A percentile compares a stretch with the other conserved stretches of the same genome.
These are phyloP conservation scores for Trichosanthes truncata DNA, from an alignment of 306 rosid genomes.

Conservation along the genomic window DNA sequence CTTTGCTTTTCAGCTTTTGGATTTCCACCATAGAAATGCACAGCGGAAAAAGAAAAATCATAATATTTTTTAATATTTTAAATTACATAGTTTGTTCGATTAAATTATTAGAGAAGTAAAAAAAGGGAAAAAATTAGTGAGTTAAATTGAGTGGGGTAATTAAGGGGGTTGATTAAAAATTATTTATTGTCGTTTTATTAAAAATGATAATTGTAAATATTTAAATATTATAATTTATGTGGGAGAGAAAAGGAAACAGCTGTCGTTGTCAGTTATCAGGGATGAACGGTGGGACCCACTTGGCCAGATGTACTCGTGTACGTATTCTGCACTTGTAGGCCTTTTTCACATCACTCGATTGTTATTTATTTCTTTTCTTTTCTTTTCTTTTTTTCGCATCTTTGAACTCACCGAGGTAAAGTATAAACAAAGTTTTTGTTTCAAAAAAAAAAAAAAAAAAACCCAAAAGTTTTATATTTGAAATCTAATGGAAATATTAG, in stretches of 20 bases:
- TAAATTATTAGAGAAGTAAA: not conserved
- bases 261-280: not conserved
- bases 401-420: too few relatives aligned
- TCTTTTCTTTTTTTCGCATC: not conserved
- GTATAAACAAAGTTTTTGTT: too few relatives aligned
- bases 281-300: not conserved
- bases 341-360: not conserved
- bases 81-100: not conserved
- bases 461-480: too few relatives aligned
- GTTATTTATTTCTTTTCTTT: not conserved
- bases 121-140: not conserved
- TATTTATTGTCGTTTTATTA: not conserved
- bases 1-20: conserved; percentile 31
- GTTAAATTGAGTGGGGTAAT: not conserved
- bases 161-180: not conserved
- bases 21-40: conserved; percentile 44
- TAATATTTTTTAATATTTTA: not conserved
- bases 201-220: not conserved
- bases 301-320: conserved; percentile 12
- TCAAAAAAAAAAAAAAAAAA: too few relatives aligned
- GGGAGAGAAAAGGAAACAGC: not conserved
- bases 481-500: too few relatives aligned
- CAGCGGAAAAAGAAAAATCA: conserved; percentile 6
- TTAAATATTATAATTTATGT: not conserved
- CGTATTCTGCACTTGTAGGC: conserved; percentile 8